Base-by-base conservation (phyloP, 2,329 filamentous ascomycete genomes). In the Sporothrix schenckii region DNA sequence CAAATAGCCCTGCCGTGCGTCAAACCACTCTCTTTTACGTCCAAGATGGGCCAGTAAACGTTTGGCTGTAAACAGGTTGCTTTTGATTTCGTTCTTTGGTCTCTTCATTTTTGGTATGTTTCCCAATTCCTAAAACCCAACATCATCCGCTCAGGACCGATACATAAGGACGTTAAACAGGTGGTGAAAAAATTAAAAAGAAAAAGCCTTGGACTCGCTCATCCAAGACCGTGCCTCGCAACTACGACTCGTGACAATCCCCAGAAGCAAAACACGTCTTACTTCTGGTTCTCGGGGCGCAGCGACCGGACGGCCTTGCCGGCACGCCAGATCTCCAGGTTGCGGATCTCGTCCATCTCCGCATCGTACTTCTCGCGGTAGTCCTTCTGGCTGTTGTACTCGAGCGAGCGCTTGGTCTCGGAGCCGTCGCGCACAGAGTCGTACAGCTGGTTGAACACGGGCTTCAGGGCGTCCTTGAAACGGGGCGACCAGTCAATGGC, bases 391-490 rank as follows among this genome's bases (percentile, higher is more conserved):
- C 91, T 88, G 88, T 98, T 98, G 89, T 96, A 99, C 79, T 97
- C 93, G 79, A 99, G 91, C 73, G 93, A 95, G 83, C 95, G 90
- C 90, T 95, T 86, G 79, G 95, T 99, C 91, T 99, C 95, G 80
- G 88, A 89, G 80, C 95, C 95, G 78, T 93, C 89, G 83, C 89
- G 89, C 80, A 99, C 95, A 74, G 91, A 90, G 84, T 96, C 91
- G 86, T 99, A 99, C 73, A 99, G 91, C 79, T 92, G 88, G 86
- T 97, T 94, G 89, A 99, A 99, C 80, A 99, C 91, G 79, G 95
- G 95, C 91, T 98, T 98, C 80, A 99, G 89, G 80, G 92, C 93
- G 77, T 94, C 92, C 92, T 97, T 97, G 93, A 99, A 99, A 81
- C 88, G 88, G 83, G 91, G 90, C 81, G 91, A 94, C 95, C 95